Conservation (phyloP, 164 flowering plant species). For the Akebia trifoliata region DNA sequence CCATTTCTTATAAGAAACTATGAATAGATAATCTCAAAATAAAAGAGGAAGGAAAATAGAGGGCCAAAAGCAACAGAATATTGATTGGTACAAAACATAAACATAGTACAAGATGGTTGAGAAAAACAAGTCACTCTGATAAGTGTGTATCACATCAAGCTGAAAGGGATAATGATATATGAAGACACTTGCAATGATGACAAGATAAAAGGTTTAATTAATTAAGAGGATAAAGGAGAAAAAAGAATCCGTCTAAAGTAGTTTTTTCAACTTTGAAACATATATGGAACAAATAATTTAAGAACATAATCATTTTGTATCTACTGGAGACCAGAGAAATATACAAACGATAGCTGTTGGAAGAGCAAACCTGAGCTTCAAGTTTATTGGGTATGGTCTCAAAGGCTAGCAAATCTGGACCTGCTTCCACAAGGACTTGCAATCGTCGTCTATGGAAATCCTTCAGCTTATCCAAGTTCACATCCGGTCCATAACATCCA, state of each 20-base stretch:
- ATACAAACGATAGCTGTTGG: neutral
- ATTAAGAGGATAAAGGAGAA: too few species aligned
- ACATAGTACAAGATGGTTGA: too few species aligned
- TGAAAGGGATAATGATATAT: neutral
- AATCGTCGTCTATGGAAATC: constrained; percentile 81
- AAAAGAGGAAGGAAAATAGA: too few species aligned
- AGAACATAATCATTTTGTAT: neutral
- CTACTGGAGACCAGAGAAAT: too few species aligned
- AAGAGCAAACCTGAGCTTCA: constrained; percentile 74
- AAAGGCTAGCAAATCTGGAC: constrained; percentile 82
- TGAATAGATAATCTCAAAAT: too few species aligned
- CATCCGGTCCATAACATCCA: constrained; percentile 64
- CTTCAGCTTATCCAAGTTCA: constrained; percentile 64
- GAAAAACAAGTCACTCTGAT: too few species aligned
- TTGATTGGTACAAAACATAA: too few species aligned
- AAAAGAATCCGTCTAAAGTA: too few species aligned
- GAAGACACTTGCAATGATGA: neutral
- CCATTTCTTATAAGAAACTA: too few species aligned
- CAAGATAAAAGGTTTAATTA: neutral
- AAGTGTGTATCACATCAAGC: neutral
- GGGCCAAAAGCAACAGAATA: too few species aligned
- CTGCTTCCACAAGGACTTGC: constrained; percentile 72
- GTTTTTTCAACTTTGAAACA: too few species aligned
- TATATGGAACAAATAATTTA: neutral
- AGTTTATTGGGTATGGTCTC: constrained; percentile 95